Evolutionary conservation across 139 green algal species (phyloP).

Genomic region (Astrephomene gubernaculifera): DNA sequence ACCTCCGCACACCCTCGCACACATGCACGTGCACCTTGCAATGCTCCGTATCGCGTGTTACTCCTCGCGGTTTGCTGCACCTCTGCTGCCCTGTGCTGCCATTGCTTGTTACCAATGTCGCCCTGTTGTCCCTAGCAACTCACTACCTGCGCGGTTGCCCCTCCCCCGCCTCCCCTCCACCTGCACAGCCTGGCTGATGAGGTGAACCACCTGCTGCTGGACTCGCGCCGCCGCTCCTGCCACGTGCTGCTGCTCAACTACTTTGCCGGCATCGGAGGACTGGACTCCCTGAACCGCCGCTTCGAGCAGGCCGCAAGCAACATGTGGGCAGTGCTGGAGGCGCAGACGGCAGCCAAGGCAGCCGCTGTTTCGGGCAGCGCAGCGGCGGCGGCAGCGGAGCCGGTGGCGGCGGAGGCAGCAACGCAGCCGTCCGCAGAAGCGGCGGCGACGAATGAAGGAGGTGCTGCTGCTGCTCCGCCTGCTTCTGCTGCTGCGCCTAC

Average conservation of each 20-base stretch:
- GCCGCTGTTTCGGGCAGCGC: too few relatives aligned
- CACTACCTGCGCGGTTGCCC: too few relatives aligned
- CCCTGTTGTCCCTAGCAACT: too few relatives aligned
- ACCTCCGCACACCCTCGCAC: too few relatives aligned
- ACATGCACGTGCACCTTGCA: too few relatives aligned
- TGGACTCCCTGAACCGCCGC: conserved; percentile 37
- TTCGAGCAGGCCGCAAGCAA: conserved; percentile 38
- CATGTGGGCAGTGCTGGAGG: conserved; percentile 46
- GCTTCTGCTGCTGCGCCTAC: not conserved
- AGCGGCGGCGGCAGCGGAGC: too few relatives aligned
- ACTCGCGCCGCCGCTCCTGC: conserved; percentile 80
- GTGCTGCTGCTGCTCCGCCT: not conserved
- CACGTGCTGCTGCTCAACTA: conserved; percentile 89
- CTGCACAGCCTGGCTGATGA: conserved; percentile 72
- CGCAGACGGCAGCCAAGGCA: not conserved
- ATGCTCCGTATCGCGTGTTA: too few relatives aligned
- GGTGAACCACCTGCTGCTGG: conserved; percentile 80
- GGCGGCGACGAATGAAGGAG: not conserved
- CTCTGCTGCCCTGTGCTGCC: too few relatives aligned
- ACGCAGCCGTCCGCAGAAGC: not conserved
- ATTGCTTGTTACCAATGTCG: too few relatives aligned
- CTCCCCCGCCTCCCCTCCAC: not conserved
- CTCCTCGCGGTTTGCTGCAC: too few relatives aligned
- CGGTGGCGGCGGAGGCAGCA: too few relatives aligned
- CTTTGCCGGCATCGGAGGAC: conserved; percentile 61